Conservation (phyloP, 1,284 basidiomycete species). For the Trametes versicolor region DNA sequence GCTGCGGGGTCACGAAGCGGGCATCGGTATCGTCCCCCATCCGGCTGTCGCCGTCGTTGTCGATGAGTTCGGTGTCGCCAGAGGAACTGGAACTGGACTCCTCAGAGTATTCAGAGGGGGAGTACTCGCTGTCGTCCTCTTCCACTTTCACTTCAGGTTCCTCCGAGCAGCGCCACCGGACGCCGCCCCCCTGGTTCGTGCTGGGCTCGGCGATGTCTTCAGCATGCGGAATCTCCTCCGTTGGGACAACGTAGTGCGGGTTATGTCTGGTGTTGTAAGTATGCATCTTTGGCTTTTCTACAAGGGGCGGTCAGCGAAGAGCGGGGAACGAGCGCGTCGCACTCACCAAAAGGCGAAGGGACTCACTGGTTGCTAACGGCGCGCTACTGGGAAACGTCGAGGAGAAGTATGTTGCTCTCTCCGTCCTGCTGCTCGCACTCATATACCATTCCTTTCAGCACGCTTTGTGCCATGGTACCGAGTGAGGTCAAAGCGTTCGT, state of each 20-base stretch:
- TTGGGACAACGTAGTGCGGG: slow-evolving; percentile 4
- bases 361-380: slow-evolving; percentile 14
- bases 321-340: too few species aligned
- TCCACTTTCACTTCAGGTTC: slow-evolving; percentile 8
- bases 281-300: slow-evolving; percentile 7
- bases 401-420: slow-evolving; percentile 9
- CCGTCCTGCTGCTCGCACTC: slow-evolving; percentile 9
- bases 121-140: not conserved
- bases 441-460: slow-evolving; percentile 25
- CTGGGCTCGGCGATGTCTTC: slow-evolving; percentile 14
- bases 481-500: slow-evolving; percentile 21
- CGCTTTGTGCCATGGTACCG: slow-evolving; percentile 25
- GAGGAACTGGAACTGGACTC: not conserved
- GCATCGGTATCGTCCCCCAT: slow-evolving; percentile 28
- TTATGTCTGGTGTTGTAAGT: slow-evolving; percentile 14
- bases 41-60: slow-evolving; percentile 27
- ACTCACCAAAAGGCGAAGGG: slow-evolving; percentile 12
- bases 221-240: not conserved
- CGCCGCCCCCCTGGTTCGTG: slow-evolving; percentile 17
- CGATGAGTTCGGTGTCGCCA: slow-evolving; percentile 1
- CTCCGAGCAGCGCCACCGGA: slow-evolving; percentile 26
- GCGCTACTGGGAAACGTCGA: slow-evolving; percentile 8
- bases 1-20: slow-evolving; percentile 18
- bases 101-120: not conserved
- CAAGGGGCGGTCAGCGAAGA: not conserved